These are phyloP conservation scores for Puccinia coronata DNA, from an alignment of 1,284 basidiomycete species.

Conservation along the genomic window DNA sequence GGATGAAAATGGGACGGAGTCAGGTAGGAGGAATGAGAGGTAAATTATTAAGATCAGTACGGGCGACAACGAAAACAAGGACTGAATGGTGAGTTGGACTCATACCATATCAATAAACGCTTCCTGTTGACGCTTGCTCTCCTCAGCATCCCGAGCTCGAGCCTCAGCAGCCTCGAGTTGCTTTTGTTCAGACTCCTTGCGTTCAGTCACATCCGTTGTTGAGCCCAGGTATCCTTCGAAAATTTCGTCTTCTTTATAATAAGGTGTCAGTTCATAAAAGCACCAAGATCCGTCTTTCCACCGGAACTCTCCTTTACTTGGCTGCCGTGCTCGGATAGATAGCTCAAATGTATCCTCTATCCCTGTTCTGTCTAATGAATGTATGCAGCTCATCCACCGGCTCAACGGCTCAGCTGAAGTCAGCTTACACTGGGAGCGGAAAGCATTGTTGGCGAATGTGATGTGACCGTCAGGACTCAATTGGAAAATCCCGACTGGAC, in stretches of 20 bases:
- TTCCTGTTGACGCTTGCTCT: slow-evolving; percentile 48
- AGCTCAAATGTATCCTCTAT: slow-evolving; percentile 35
- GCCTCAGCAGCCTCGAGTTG: slow-evolving; percentile 54
- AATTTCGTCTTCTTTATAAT: slow-evolving; percentile 42
- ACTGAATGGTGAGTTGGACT: not conserved
- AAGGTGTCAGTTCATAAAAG: slow-evolving; percentile 50
- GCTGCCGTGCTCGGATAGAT: slow-evolving; percentile 37
- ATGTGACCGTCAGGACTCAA: slow-evolving; percentile 51
- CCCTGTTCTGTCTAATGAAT: slow-evolving; percentile 44
- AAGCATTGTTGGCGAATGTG: slow-evolving; percentile 44
- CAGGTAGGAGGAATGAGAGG: not conserved
- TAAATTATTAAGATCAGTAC: not conserved
- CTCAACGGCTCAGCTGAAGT: slow-evolving; percentile 43
- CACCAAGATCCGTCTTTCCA: slow-evolving; percentile 50
- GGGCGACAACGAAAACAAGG: not conserved
- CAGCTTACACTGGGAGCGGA: slow-evolving; percentile 47
- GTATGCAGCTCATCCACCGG: slow-evolving; percentile 51
- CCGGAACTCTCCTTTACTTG: slow-evolving; percentile 34
- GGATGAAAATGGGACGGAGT: not conserved
- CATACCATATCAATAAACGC: slow-evolving; percentile 48
- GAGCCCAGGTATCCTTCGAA: slow-evolving; percentile 53
- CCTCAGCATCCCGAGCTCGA: slow-evolving; percentile 51
- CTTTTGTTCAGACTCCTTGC: slow-evolving; percentile 52
- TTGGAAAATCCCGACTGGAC: slow-evolving; percentile 55
- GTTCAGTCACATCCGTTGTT: slow-evolving; percentile 54